These are phyloP conservation scores for Populus alba DNA, from an alignment of 345 rosid genomes.

Conservation along the genomic window DNA sequence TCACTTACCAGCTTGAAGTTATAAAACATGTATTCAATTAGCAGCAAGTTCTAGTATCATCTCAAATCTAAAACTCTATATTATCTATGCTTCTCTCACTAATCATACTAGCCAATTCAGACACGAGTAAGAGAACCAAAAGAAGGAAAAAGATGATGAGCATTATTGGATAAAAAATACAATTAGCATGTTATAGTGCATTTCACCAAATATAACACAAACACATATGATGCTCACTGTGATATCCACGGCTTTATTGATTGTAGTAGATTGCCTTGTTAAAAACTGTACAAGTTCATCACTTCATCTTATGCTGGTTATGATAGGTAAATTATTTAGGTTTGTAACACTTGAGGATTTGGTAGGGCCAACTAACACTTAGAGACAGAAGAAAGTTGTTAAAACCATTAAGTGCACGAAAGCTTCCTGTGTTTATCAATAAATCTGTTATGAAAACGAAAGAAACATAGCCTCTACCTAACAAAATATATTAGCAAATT, in stretches of 20 bases:
- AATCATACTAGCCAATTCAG: not conserved
- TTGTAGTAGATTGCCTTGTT: not conserved
- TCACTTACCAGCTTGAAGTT: not conserved
- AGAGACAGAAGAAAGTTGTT: not conserved
- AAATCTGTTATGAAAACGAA: not conserved
- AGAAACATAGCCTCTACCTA: not conserved
- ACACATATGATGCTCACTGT: not conserved
- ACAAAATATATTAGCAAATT: not conserved
- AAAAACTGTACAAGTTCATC: not conserved
- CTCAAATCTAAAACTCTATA: not conserved
- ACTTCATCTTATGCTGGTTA: not conserved
- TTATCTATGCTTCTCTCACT: not conserved
- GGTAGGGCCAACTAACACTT: not conserved
- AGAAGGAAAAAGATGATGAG: not conserved
- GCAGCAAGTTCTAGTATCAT: not conserved
- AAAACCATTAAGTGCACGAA: not conserved
- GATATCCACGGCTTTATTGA: not conserved
- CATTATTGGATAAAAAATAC: not conserved
- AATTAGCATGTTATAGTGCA: not conserved
- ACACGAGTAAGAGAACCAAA: not conserved
- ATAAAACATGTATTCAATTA: not conserved
- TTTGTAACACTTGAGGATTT: not conserved
- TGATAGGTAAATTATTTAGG: not conserved
- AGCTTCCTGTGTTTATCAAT: not conserved
- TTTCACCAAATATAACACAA: not conserved